phyloP scores from a whole-genome alignment of 495 filamentous ascomycete species.

The Clohesyomyces aquaticus region DNA sequence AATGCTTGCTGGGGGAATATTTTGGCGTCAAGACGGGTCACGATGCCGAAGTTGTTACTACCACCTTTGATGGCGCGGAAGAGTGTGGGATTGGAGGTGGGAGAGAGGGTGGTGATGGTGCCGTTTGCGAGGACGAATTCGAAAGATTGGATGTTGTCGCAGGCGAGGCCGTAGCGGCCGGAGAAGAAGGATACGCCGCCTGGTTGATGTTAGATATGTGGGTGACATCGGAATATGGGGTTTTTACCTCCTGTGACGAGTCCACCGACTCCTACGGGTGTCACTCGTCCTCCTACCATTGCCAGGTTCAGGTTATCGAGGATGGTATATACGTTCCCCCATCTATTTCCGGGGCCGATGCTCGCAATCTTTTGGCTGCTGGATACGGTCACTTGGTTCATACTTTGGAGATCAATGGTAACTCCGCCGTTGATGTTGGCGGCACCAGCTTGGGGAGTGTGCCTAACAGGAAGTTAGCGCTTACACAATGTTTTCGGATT shows the following conservation, averaged over 20 bases:
- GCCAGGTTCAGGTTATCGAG: conserved; percentile 35
- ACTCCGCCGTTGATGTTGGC: conserved; percentile 42
- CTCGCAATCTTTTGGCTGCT: conserved; percentile 21
- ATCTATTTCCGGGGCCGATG: conserved; percentile 37
- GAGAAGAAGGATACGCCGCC: conserved; percentile 44
- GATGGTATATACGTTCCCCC: conserved; percentile 36
- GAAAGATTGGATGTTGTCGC: conserved; percentile 40
- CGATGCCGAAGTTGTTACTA: conserved; percentile 42
- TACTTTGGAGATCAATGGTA: conserved; percentile 38
- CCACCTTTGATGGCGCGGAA: conserved; percentile 43
- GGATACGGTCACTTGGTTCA: conserved; percentile 37
- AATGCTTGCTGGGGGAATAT: conserved; percentile 25
- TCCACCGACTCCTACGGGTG: conserved; percentile 38
- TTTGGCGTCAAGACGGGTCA: conserved; percentile 34
- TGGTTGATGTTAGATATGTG: conserved; percentile 2
- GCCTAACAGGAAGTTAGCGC: conserved; percentile 16
- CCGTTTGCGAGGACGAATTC: conserved; percentile 43
- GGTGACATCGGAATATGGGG: not conserved
- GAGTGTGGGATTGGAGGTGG: conserved; percentile 28
- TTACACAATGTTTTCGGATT: not conserved
- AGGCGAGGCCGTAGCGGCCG: conserved; percentile 37
- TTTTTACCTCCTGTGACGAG: conserved; percentile 38
- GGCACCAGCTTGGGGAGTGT: conserved; percentile 37
- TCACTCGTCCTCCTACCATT: conserved; percentile 38
- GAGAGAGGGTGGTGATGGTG: conserved; percentile 35